phyloP scores from a whole-genome alignment of 2,329 filamentous ascomycete species.

The Geosmithia putterillii region DNA sequence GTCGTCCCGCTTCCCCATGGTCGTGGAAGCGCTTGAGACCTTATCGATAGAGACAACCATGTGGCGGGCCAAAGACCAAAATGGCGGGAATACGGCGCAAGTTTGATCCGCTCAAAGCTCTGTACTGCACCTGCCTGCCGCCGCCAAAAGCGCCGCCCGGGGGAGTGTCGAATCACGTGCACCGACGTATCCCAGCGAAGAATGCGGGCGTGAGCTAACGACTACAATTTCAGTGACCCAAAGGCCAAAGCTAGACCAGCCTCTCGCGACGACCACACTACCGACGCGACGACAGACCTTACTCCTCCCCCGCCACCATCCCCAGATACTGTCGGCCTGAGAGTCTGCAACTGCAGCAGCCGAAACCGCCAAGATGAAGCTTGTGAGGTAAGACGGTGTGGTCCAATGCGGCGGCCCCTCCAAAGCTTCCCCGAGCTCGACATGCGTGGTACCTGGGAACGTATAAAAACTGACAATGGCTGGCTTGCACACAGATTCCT shows the following conservation, averaged over 20 bases:
- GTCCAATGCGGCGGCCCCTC: neutral
- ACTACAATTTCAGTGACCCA: conserved; percentile 1
- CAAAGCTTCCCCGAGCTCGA: conserved; percentile 7
- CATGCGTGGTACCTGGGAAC: neutral
- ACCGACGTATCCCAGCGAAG: neutral
- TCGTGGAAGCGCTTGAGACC: neutral
- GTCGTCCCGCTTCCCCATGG: neutral
- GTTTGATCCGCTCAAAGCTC: too few relatives aligned
- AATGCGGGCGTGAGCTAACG: neutral
- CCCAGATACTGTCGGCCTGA: neutral
- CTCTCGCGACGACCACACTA: neutral
- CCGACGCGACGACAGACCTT: neutral
- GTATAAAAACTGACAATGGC: neutral
- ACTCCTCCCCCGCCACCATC: neutral
- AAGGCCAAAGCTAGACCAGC: conserved; percentile 1
- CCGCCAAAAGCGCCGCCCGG: too few relatives aligned
- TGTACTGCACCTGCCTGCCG: too few relatives aligned
- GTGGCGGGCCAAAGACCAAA: neutral
- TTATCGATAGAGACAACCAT: neutral
- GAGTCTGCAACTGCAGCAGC: neutral
- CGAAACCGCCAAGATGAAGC: conserved; percentile 63
- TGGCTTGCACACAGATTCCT: conserved; percentile 57
- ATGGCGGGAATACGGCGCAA: too few relatives aligned
- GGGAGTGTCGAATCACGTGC: too few relatives aligned
- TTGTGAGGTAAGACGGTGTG: conserved; percentile 66